Conservation (phyloP, 495 filamentous ascomycete species). For the Collariella sp. region DNA sequence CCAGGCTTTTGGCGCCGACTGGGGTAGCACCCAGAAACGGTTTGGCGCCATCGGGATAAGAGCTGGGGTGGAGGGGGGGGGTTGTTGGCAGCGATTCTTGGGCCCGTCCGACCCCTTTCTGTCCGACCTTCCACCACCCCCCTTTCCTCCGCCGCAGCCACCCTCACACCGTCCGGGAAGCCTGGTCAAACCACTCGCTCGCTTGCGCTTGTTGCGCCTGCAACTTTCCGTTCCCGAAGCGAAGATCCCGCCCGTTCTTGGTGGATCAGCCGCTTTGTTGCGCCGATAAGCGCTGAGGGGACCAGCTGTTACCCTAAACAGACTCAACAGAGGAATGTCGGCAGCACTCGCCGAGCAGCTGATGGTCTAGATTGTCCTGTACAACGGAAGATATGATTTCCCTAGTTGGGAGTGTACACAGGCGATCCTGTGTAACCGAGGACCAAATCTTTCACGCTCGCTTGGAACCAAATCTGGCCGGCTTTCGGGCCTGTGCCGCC, state of each 20-base stretch:
- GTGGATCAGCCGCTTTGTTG: conserved; percentile 5
- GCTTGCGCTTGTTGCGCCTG: conserved; percentile 10
- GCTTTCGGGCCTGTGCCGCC: conserved; percentile 12
- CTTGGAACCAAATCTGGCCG: conserved; percentile 17
- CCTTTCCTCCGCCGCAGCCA: background rate
- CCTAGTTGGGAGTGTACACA: too few species aligned
- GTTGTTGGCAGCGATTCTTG: too few species aligned
- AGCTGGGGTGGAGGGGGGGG: background rate
- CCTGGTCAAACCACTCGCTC: background rate
- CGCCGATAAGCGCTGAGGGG: conserved; percentile 11
- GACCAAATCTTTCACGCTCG: background rate
- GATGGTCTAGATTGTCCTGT: background rate
- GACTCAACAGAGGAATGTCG: too few species aligned
- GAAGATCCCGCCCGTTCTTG: background rate
- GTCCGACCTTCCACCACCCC: background rate
- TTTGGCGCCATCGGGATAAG: conserved; percentile 21
- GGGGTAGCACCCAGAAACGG: conserved; percentile 21
- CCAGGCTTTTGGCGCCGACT: conserved; percentile 16
- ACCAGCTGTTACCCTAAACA: background rate
- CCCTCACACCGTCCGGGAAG: background rate
- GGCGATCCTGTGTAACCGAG: background rate
- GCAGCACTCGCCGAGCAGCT: background rate
- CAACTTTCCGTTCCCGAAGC: background rate
- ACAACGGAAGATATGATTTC: background rate
- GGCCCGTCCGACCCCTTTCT: background rate